These are phyloP conservation scores for Leptographium radiaticola DNA, from an alignment of 2,329 filamentous ascomycete genomes.

Conservation along the genomic window DNA sequence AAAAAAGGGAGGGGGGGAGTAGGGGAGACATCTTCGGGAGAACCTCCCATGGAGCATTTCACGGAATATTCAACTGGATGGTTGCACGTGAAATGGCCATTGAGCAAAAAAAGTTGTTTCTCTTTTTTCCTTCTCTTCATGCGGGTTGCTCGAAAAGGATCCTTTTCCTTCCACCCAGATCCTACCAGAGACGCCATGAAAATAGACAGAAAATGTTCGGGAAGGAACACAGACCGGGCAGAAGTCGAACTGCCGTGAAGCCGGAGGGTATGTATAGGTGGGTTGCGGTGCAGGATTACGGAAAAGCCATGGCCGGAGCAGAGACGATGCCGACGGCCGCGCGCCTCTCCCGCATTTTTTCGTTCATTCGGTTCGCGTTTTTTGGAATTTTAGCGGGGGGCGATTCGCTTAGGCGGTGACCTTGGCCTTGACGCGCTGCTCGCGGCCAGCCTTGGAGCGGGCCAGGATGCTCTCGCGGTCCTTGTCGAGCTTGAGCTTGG, in stretches of 20 bases:
- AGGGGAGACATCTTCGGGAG: slow-evolving; percentile 48
- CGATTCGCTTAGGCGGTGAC: slow-evolving; percentile 29
- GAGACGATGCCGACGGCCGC: background rate
- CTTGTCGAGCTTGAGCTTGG: slow-evolving; percentile 97
- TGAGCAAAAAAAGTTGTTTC: slow-evolving; percentile 30
- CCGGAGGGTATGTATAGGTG: background rate
- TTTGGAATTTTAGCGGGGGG: background rate
- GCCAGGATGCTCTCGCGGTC: slow-evolving; percentile 81
- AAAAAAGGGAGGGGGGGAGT: background rate
- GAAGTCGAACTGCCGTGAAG: background rate
- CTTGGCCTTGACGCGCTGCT: slow-evolving; percentile 62
- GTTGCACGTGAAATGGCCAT: slow-evolving; percentile 57
- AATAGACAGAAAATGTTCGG: slow-evolving; percentile 2
- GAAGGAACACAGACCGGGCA: background rate
- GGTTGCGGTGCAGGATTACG: background rate
- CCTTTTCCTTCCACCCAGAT: slow-evolving; percentile 6
- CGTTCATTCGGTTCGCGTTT: slow-evolving; percentile 1
- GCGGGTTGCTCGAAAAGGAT: slow-evolving; percentile 7
- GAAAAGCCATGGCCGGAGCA: background rate
- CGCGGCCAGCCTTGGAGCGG: slow-evolving; percentile 69
- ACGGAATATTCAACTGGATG: slow-evolving; percentile 23
- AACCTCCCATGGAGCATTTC: slow-evolving; percentile 67
- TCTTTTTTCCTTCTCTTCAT: slow-evolving; percentile 16
- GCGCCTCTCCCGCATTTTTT: background rate
- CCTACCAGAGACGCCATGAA: slow-evolving; percentile 10